Evolutionary conservation across 1,284 basidiomycete genomes (phyloP).

Genomic region (Apiotrichum gracile): DNA sequence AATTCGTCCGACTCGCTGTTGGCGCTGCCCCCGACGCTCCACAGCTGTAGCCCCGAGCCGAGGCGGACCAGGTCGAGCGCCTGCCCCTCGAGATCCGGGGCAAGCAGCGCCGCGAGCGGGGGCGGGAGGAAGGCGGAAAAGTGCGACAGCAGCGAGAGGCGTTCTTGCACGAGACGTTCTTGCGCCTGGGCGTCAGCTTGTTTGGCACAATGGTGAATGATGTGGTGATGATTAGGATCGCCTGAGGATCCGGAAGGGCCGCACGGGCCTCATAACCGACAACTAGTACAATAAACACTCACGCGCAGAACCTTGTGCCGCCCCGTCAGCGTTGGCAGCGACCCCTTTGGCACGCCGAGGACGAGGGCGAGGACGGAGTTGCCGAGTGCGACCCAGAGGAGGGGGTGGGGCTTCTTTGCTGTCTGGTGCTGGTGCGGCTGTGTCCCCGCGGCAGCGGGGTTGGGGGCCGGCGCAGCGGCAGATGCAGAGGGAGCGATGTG

Average conservation of each 20-base stretch:
- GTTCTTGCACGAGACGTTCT: constrained; percentile 32
- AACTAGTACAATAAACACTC: constrained; percentile 15
- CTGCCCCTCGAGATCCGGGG: constrained; percentile 9
- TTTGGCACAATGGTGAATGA: too few relatives aligned
- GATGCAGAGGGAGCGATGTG: too few relatives aligned
- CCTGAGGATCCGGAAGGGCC: neutral
- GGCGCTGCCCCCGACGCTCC: constrained; percentile 11
- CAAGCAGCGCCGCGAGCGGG: constrained; percentile 29
- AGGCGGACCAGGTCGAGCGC: constrained; percentile 22
- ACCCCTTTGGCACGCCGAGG: constrained; percentile 39
- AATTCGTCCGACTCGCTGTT: constrained; percentile 1
- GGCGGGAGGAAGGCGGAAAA: constrained; percentile 39
- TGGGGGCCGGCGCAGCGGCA: too few relatives aligned
- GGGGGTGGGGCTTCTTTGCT: constrained; percentile 28
- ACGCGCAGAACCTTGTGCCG: constrained; percentile 39
- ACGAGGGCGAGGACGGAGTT: constrained; percentile 33
- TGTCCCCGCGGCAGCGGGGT: too few relatives aligned
- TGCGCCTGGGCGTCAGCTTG: constrained; percentile 22
- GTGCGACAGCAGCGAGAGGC: constrained; percentile 31
- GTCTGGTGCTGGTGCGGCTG: neutral
- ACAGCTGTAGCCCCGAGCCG: constrained; percentile 21
- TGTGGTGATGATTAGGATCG: too few relatives aligned
- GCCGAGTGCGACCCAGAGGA: constrained; percentile 37
- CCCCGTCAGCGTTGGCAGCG: constrained; percentile 38
- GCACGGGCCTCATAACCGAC: neutral